Conservation (phyloP, 768 basidiomycete species). For the Gymnopilus dilepis region DNA sequence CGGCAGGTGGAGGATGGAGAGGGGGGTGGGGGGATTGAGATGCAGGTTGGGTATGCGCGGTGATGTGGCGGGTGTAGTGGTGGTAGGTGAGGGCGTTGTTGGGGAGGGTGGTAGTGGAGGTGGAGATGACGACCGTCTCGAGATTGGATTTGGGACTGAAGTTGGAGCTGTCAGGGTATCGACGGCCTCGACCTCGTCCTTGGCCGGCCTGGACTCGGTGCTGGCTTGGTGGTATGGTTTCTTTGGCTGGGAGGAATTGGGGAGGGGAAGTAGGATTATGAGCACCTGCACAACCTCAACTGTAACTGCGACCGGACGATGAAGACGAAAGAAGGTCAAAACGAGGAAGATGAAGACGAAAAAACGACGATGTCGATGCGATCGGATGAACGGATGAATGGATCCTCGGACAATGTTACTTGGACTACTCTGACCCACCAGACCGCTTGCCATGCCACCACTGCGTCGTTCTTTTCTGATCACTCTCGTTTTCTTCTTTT, state of each 20-base stretch:
- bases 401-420: not conserved
- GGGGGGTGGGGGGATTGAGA: slow-evolving; percentile 38
- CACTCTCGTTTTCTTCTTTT: slow-evolving; percentile 9
- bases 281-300: not conserved
- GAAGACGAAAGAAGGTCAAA: not conserved
- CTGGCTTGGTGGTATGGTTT: slow-evolving; percentile 16
- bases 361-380: not conserved
- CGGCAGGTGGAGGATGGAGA: slow-evolving; percentile 33
- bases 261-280: slow-evolving; percentile 5
- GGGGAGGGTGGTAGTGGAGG: not conserved
- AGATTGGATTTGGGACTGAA: not conserved
- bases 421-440: not conserved
- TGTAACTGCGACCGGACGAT: not conserved
- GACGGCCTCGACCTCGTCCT: slow-evolving; percentile 3
- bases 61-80: slow-evolving; percentile 9
- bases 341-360: not conserved
- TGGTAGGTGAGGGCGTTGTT: not conserved
- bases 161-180: slow-evolving; percentile 1
- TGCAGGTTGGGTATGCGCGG: slow-evolving; percentile 43
- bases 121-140: slow-evolving; percentile 2
- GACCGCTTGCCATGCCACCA: slow-evolving; percentile 4
- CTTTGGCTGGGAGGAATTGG: not conserved
- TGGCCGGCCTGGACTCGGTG: slow-evolving; percentile 18
- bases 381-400: not conserved
- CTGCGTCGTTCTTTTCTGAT: slow-evolving; percentile 14